Percentiles rank a stretch among this genome's conserved stretches.
phyloP scores from a whole-genome alignment of 1,284 basidiomycete genomes.

The Veloporphyrellus conicus region DNA sequence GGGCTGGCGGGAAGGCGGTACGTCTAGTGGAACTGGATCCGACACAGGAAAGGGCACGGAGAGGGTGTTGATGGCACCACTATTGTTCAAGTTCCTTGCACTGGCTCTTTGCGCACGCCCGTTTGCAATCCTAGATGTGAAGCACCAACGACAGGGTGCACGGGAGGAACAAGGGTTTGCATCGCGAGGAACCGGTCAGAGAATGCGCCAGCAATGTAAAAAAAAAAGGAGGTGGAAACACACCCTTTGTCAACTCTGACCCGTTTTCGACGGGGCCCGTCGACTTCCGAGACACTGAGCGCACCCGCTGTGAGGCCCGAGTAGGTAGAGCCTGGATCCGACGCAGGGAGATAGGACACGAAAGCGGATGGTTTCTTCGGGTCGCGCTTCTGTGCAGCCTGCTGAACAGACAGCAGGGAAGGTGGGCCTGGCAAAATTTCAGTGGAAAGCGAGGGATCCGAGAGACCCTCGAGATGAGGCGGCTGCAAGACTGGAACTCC shows the following conservation, averaged over 20 bases:
- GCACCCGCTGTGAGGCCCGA: slow-evolving; percentile 63
- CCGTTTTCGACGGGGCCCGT: slow-evolving; percentile 66
- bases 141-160: slow-evolving; percentile 12
- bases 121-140: slow-evolving; percentile 44
- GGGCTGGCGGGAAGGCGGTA: slow-evolving; percentile 35
- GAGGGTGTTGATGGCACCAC: slow-evolving; percentile 20
- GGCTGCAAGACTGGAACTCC: slow-evolving; percentile 68
- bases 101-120: slow-evolving; percentile 72
- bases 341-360: slow-evolving; percentile 70
- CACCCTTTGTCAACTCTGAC: slow-evolving; percentile 68
- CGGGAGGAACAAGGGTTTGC: slow-evolving; percentile 26
- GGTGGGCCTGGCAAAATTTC: slow-evolving; percentile 82
- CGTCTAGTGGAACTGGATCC: slow-evolving; percentile 37
- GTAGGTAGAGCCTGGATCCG: slow-evolving; percentile 80
- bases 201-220: slow-evolving; percentile 16
- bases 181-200: slow-evolving; percentile 19
- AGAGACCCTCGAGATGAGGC: slow-evolving; percentile 64
- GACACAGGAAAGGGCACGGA: slow-evolving; percentile 32
- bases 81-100: slow-evolving; percentile 61
- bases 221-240: slow-evolving; percentile 33
- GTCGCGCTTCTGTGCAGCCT: slow-evolving; percentile 64
- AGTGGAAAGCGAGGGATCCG: slow-evolving; percentile 67
- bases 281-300: slow-evolving; percentile 53
- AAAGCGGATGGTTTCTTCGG: slow-evolving; percentile 63
- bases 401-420: slow-evolving; percentile 61